These are phyloP conservation scores for Colletotrichum acutatum DNA, from an alignment of 2,329 filamentous ascomycete species.

Conservation along the genomic window DNA sequence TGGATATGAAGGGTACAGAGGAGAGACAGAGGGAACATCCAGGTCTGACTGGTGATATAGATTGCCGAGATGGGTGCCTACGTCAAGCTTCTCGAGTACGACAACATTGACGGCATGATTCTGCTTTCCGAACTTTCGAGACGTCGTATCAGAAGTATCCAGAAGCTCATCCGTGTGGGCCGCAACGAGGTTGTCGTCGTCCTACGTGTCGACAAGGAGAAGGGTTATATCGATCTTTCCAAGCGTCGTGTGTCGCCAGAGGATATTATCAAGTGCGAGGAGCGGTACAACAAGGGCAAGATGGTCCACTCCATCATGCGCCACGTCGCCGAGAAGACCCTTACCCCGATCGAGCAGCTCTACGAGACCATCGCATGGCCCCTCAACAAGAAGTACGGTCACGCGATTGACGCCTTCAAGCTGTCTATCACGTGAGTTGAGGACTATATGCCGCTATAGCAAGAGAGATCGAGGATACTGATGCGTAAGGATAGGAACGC, in stretches of 20 bases:
- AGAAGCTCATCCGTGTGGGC: constrained; percentile 98
- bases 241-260: constrained; percentile 98
- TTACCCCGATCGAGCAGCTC: constrained; percentile 90
- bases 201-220: constrained; percentile 98
- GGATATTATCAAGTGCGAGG: constrained; percentile 98
- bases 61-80: constrained; percentile 99
- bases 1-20: background rate
- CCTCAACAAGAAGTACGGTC: constrained; percentile 96
- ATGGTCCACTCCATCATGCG: constrained; percentile 99
- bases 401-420: constrained; percentile 98
- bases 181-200: constrained; percentile 99
- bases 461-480: background rate
- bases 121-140: constrained; percentile 96
- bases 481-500: constrained; percentile 73
- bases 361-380: constrained; percentile 98
- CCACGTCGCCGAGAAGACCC: constrained; percentile 97
- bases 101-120: constrained; percentile 99
- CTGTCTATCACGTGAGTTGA: constrained; percentile 89
- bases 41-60: constrained; percentile 54
- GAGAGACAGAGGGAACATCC: constrained; percentile 5
- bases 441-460: no score
- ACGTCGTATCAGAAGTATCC: constrained; percentile 97
- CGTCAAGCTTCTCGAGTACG: constrained; percentile 99
- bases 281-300: constrained; percentile 99
- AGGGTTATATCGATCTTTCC: constrained; percentile 98